Conservation (phyloP, 805 yeast species). For the Candida taoyuanica region DNA sequence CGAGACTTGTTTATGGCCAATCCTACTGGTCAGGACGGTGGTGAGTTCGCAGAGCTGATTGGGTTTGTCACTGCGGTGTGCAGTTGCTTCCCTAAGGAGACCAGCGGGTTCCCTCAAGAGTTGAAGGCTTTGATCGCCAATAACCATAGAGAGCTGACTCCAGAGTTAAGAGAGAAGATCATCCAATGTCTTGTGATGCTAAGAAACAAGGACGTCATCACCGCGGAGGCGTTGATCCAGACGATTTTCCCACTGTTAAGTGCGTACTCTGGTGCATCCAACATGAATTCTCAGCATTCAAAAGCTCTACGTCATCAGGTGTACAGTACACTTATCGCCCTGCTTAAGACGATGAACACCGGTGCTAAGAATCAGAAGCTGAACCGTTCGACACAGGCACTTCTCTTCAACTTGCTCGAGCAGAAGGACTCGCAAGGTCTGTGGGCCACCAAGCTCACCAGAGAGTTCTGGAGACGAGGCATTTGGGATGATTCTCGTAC, state of each 20-base stretch:
- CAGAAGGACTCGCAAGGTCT: conserved; percentile 77
- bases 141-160: conserved; percentile 76
- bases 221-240: conserved; percentile 77
- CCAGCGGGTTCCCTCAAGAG: conserved; percentile 80
- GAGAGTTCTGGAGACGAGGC: conserved; percentile 96
- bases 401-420: conserved; percentile 81
- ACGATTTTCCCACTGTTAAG: conserved; percentile 82
- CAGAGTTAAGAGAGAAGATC: conserved; percentile 88
- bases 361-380: conserved; percentile 88
- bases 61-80: conserved; percentile 93
- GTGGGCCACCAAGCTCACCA: conserved; percentile 93
- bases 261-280: conserved; percentile 53
- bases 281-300: conserved; percentile 54
- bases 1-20: conserved; percentile 81
- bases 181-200: conserved; percentile 86
- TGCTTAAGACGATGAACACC: conserved; percentile 77
- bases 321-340: conserved; percentile 70
- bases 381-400: conserved; percentile 86
- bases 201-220: conserved; percentile 75
- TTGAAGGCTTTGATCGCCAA: conserved; percentile 60
- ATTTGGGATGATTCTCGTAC: conserved; percentile 97
- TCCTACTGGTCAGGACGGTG: conserved; percentile 48
- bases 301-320: conserved; percentile 80
- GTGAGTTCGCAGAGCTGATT: conserved; percentile 65
- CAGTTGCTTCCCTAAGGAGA: conserved; percentile 83